Evolutionary conservation across 169 alveolate species (phyloP), one percentile per base, ranked within the genome.

Genomic region (Pseudocohnilembus persalinus): DNA sequence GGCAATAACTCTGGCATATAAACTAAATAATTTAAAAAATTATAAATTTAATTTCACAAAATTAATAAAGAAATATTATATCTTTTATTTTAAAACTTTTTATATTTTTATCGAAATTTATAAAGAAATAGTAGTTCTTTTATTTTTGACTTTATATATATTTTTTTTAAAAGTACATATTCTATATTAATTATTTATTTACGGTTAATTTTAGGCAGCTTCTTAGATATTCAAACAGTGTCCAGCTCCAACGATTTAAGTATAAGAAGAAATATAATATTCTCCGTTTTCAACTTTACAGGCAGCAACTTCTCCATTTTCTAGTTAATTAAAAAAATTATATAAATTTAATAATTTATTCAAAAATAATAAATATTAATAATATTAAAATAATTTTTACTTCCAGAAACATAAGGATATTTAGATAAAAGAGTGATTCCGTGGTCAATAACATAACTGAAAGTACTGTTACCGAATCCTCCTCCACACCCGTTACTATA

Each of bases 391-490:
- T 0, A 6, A 77, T 25, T 28, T 33, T 1, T 1, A 0, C 33
- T 77, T 31, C 82, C 68, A 49, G 68, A 49, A 49, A 49, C 93
- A 85, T 92, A 96, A 15, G 97, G 97, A 84, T 91, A 92, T 25
- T 81, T 93, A 0, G 88, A 79, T 64, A 88, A 89, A 76, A 83
- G 27, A 76, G 93, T 86, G 30, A 96, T 64, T 78, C 97, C 98
- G 65, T 92, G 33, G 0, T 89, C 89, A 75, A 82, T 77, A 32
- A 95, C 92, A 86, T 96, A 97, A n/a, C 91, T 84, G 94, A 93
- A 96, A 49, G 98, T 98, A 31, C 86, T 34, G 74, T 92, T 95
- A 89, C 92, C 89, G 73, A 85, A 83, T 63, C 99, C 99, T 29
- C 99, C 99, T 49, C 88, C 72, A 85, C 97, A 94, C 34, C 98